Percentiles rank a stretch among this genome's conserved stretches.
phyloP scores from a whole-genome alignment of 2,329 filamentous ascomycete species.

The Colletotrichum lupini region DNA sequence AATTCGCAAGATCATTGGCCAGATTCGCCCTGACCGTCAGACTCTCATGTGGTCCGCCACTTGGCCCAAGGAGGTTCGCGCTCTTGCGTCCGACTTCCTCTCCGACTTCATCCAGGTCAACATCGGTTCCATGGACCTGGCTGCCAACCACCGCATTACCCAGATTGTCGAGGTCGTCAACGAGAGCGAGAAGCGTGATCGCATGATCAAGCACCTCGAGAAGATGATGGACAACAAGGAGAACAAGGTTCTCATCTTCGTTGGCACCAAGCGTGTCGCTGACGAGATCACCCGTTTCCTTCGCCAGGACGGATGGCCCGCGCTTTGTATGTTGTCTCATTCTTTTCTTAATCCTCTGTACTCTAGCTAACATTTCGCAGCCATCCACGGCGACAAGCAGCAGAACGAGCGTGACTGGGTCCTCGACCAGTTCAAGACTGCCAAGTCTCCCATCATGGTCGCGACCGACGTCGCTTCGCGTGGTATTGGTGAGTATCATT shows the following conservation, averaged over 20 bases:
- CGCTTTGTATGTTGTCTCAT: constrained; percentile 77
- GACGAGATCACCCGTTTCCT: constrained; percentile 98
- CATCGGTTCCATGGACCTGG: constrained; percentile 94
- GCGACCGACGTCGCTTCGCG: constrained; percentile 99
- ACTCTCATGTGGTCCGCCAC: constrained; percentile 99
- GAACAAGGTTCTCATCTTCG: constrained; percentile 97
- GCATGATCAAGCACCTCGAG: constrained; percentile 97
- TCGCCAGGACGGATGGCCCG: constrained; percentile 97
- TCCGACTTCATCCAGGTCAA: constrained; percentile 99
- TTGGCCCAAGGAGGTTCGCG: constrained; percentile 98
- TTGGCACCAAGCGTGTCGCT: constrained; percentile 91
- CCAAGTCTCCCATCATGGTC: constrained; percentile 99
- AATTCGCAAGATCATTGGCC: constrained; percentile 97
- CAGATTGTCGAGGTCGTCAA: constrained; percentile 97
- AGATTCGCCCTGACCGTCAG: constrained; percentile 98
- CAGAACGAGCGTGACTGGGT: constrained; percentile 99
- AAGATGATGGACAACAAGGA: constrained; percentile 96
- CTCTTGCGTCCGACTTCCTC: constrained; percentile 90
- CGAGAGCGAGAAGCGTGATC: constrained; percentile 97
- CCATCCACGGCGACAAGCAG: constrained; percentile 99
- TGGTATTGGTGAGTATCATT: constrained; percentile 98
- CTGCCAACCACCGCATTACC: constrained; percentile 97
- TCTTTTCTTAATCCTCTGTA: neutral
- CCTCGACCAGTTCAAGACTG: constrained; percentile 98
- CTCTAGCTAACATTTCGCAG: constrained; percentile 60